phyloP scores from a whole-genome alignment of 495 filamentous ascomycete genomes.

The Daldinia bambusicola region DNA sequence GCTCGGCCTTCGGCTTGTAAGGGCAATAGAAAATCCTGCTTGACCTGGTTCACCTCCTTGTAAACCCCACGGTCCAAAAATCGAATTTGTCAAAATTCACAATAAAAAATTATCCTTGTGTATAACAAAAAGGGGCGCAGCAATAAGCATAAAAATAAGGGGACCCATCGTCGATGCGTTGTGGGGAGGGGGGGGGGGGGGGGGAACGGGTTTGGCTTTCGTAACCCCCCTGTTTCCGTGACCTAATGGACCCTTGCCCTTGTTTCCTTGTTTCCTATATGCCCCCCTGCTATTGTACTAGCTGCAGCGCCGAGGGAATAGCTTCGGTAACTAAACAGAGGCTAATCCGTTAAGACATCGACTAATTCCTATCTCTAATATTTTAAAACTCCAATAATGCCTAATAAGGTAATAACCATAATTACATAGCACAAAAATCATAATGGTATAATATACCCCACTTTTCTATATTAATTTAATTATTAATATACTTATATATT shows the following conservation, averaged over 20 bases:
- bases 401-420: too few relatives aligned
- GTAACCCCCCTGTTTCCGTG: neutral
- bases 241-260: neutral
- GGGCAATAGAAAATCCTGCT: neutral
- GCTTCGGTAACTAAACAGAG: neutral
- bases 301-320: conserved; percentile 1
- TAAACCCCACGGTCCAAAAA: neutral
- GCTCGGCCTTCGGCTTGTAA: neutral
- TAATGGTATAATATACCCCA: too few relatives aligned
- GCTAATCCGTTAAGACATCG: neutral
- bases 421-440: too few relatives aligned
- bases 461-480: too few relatives aligned
- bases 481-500: too few relatives aligned
- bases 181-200: too few relatives aligned
- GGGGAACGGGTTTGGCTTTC: too few relatives aligned
- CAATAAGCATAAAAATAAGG: conserved; percentile 11
- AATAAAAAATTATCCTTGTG: conserved; percentile 5
- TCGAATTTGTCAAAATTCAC: neutral
- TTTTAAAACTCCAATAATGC: neutral
- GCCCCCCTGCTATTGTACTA: too few relatives aligned
- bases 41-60: neutral
- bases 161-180: conserved; percentile 9
- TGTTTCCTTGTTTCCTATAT: neutral
- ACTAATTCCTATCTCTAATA: conserved; percentile 2
- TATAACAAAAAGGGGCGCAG: conserved; percentile 22